A percentile compares a stretch with the other conserved stretches of the same genome.
Conservation (phyloP, 176 grass and related monocot species). For the Eleusine indica region DNA sequence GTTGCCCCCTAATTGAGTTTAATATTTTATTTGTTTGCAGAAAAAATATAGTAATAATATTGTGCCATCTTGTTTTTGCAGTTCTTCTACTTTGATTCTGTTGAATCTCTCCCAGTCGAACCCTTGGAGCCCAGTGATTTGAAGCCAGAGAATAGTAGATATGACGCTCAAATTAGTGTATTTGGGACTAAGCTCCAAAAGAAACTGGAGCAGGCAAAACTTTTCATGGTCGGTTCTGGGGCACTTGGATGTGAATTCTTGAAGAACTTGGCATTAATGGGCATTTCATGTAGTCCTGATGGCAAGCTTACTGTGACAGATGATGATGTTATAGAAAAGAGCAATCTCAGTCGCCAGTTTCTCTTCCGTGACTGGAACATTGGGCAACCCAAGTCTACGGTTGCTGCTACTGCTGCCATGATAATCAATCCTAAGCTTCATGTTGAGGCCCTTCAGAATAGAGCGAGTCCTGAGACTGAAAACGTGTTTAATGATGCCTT, state of each 20-base stretch:
- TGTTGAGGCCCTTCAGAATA: conserved; percentile 82
- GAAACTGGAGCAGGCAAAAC: conserved; percentile 79
- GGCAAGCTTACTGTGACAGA: conserved; percentile 84
- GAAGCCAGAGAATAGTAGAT: conserved; percentile 67
- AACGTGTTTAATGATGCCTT: conserved; percentile 89
- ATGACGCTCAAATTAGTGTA: conserved; percentile 91
- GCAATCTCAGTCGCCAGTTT: conserved; percentile 96
- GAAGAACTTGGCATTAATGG: conserved; percentile 91
- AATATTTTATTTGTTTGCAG: conserved; percentile 14
- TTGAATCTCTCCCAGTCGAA: conserved; percentile 87
- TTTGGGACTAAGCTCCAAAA: conserved; percentile 85
- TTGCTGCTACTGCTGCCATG: conserved; percentile 80
- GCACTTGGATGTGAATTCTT: conserved; percentile 92
- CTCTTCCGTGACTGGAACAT: conserved; percentile 98
- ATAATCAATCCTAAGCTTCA: conserved; percentile 76
- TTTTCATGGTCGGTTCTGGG: conserved; percentile 91
- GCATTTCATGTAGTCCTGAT: conserved; percentile 68
- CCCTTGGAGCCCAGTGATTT: conserved; percentile 66
- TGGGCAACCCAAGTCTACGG: conserved; percentile 85
- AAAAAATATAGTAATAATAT: conserved; percentile 3
- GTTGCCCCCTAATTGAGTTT: neutral
- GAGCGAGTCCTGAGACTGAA: conserved; percentile 92
- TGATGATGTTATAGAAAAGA: conserved; percentile 97
- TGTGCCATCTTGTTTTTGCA: conserved; percentile 43
- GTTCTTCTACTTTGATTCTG: conserved; percentile 98